phyloP scores from a whole-genome alignment of 805 yeast genomes.

The Kodamaea fukazawae region DNA sequence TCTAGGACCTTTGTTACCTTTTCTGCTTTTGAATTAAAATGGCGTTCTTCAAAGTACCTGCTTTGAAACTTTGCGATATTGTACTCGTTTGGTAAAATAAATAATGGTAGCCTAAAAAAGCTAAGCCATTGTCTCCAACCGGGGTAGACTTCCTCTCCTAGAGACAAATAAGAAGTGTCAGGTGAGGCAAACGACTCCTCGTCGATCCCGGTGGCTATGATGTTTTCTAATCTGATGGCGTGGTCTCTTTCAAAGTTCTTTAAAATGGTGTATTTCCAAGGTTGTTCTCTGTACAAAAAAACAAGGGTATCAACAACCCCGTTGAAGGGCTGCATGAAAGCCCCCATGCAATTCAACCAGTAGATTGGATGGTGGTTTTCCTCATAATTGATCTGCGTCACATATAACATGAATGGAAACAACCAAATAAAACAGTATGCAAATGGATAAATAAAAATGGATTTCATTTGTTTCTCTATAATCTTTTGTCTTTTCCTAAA shows the following conservation, averaged over 20 bases:
- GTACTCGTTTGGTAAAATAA: conserved; percentile 40
- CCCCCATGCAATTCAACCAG: conserved; percentile 66
- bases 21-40: no score
- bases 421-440: conserved; percentile 81
- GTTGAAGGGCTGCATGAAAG: conserved; percentile 76
- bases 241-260: conserved; percentile 36
- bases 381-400: conserved; percentile 52
- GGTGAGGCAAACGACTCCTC: conserved; percentile 13
- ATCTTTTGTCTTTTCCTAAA: conserved; percentile 62
- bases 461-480: conserved; percentile 74
- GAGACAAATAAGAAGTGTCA: conserved; percentile 29
- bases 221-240: conserved; percentile 23
- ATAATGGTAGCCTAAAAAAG: conserved; percentile 43
- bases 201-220: conserved; percentile 4
- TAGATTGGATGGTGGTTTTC: conserved; percentile 48
- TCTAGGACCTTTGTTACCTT: no score
- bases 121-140: conserved; percentile 40
- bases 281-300: conserved; percentile 72
- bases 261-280: conserved; percentile 60
- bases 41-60: conserved; percentile 11
- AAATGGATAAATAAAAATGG: conserved; percentile 79
- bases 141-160: conserved; percentile 27
- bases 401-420: conserved; percentile 69
- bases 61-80: conserved; percentile 23
- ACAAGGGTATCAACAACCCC: conserved; percentile 77